phyloP scores from a whole-genome alignment of 73 alveolate genomes.

The Breviolum minutum region DNA sequence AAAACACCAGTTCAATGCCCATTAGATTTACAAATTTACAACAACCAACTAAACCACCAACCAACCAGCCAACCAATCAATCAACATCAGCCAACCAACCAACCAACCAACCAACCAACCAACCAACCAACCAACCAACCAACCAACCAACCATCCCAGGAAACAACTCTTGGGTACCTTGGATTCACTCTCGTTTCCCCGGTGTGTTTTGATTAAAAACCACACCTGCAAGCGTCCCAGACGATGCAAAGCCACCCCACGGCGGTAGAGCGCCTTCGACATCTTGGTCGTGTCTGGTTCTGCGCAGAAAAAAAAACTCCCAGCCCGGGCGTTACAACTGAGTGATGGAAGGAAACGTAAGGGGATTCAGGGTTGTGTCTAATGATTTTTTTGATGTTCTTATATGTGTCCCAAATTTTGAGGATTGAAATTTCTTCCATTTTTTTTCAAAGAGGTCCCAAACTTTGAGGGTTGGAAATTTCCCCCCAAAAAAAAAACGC shows the following conservation, averaged over 20 bases:
- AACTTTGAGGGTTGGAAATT: no score
- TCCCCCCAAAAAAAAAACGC: no score
- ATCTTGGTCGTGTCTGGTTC: background rate
- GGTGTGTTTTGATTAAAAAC: background rate
- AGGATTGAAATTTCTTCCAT: no score
- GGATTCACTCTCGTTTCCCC: background rate
- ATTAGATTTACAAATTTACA: no score
- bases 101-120: background rate
- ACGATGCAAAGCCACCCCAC: constrained; percentile 17
- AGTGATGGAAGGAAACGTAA: no score
- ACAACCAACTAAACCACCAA: no score
- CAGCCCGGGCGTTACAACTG: no score
- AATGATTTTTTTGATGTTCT: no score
- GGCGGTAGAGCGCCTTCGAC: constrained; percentile 28
- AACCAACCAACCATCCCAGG: background rate
- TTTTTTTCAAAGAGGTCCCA: no score
- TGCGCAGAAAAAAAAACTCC: background rate
- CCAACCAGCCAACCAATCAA: background rate
- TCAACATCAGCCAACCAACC: background rate
- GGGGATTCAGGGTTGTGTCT: no score
- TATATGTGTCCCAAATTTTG: no score
- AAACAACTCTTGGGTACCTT: background rate
- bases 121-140: background rate
- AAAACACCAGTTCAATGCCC: no score
- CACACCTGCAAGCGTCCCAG: constrained; percentile 14